Base-by-base conservation (phyloP, 2,329 filamentous ascomycete genomes). In the Chaetomiaceae sp. region DNA sequence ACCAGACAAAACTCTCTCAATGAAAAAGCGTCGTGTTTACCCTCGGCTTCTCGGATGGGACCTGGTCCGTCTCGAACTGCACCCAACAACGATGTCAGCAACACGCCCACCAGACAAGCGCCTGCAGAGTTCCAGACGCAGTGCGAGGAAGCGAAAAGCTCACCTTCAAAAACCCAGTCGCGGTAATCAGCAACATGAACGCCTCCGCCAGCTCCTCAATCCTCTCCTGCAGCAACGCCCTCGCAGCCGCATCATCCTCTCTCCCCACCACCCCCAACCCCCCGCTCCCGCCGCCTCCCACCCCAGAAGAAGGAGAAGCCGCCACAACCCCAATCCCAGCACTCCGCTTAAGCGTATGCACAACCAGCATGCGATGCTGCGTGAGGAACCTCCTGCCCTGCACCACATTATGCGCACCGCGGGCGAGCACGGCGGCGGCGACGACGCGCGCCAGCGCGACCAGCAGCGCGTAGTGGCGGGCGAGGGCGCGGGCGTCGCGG, bases 271-370 rank as follows among this genome's bases (percentile, higher is more conserved):
- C n/a, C n/a, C n/a, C n/a, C 22, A 37, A 33, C 11, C n/a, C 26
- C 11, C 38, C 34, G 30, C 18, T 36, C 37, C 19, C 32, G 19
- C 40, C 43, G 10, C 22, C 24, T n/a, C n/a, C n/a, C n/a, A n/a
- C n/a, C n/a, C n/a, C n/a, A n/a, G n/a, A n/a, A n/a, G n/a, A n/a
- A n/a, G n/a, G n/a, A n/a, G n/a, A n/a, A n/a, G 6, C 18, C 34
- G 15, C 62, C 4, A 65, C 62, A 27, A 67, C 63, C 15, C 86
- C 85, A 47, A 95, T 86, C 38, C 86, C 86, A 0, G 87, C 87
- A 57, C 86, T 87, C 55, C 89, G 77, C 71, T 98, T 98, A 60
- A 98, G 86, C 17, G 95, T 83, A 37, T 89, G 86, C 53, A 93
- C 81, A 58, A 97, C 87, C 47, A 90, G 81, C 64, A 84, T 81